These are phyloP conservation scores for Trichoderma atrobrunneum DNA, from an alignment of 2,329 filamentous ascomycete species.

Conservation along the genomic window DNA sequence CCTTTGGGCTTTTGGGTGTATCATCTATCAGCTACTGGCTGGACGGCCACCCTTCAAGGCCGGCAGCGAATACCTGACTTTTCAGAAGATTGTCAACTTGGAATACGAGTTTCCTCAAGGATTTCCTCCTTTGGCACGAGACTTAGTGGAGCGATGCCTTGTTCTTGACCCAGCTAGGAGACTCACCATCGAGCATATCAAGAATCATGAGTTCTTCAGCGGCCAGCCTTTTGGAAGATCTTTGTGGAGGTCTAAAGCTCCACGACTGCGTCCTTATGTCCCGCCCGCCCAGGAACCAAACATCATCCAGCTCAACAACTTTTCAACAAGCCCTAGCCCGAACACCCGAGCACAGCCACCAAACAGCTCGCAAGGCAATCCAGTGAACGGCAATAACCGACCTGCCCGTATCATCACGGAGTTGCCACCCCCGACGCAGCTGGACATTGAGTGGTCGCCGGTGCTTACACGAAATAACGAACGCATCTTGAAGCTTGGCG, in stretches of 20 bases:
- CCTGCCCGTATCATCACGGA: slow-evolving; percentile 88
- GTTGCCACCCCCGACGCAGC: slow-evolving; percentile 88
- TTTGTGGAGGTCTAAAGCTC: slow-evolving; percentile 87
- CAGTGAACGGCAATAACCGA: slow-evolving; percentile 50
- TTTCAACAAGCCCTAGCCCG: slow-evolving; percentile 29
- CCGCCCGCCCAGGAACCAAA: slow-evolving; percentile 72
- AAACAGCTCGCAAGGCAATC: slow-evolving; percentile 38
- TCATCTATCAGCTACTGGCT: slow-evolving; percentile 92
- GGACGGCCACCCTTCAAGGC: slow-evolving; percentile 97
- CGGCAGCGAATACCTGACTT: slow-evolving; percentile 91
- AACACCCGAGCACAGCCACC: slow-evolving; percentile 30
- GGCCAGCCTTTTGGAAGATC: slow-evolving; percentile 79
- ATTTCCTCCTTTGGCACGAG: slow-evolving; percentile 81
- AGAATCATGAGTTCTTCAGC: slow-evolving; percentile 93
- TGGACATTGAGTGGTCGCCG: slow-evolving; percentile 98
- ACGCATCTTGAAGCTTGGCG: slow-evolving; percentile 89
- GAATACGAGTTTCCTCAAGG: slow-evolving; percentile 91
- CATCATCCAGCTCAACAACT: slow-evolving; percentile 70
- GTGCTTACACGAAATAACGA: slow-evolving; percentile 89
- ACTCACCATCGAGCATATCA: slow-evolving; percentile 91
- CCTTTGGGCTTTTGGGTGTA: slow-evolving; percentile 97
- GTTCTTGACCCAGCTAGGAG: slow-evolving; percentile 83
- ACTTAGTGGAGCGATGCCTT: slow-evolving; percentile 84
- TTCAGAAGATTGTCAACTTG: slow-evolving; percentile 93
- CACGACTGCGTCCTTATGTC: slow-evolving; percentile 78